A percentile compares a stretch with the other conserved stretches of the same genome.
These are phyloP conservation scores for Themeda triandra DNA, from an alignment of 176 grass and related monocot species.

Conservation along the genomic window DNA sequence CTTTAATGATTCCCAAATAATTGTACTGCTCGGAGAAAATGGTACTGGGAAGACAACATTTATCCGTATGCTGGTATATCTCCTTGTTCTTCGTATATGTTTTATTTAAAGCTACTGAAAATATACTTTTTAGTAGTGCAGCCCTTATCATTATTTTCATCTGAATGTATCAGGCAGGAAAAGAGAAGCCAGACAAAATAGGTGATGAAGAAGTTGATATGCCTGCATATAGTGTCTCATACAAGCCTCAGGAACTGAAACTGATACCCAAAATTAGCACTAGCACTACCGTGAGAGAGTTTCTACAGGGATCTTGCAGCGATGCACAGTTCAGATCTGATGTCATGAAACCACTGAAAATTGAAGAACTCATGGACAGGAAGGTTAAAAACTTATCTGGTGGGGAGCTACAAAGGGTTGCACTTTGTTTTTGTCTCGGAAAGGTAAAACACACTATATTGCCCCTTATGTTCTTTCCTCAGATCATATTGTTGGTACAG, in stretches of 20 bases:
- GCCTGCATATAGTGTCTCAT: slow-evolving; percentile 69
- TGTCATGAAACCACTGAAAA: slow-evolving; percentile 82
- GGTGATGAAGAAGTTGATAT: slow-evolving; percentile 56
- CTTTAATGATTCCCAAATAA: slow-evolving; percentile 71
- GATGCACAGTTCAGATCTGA: slow-evolving; percentile 63
- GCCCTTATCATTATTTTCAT: background rate
- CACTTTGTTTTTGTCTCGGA: slow-evolving; percentile 65
- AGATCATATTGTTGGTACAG: background rate
- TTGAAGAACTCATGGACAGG: slow-evolving; percentile 77
- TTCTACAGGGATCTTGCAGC: slow-evolving; percentile 65
- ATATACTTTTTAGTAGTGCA: background rate
- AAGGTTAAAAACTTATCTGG: slow-evolving; percentile 60
- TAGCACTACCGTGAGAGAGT: slow-evolving; percentile 53
- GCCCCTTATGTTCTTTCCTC: background rate
- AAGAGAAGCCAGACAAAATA: slow-evolving; percentile 57
- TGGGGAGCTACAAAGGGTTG: slow-evolving; percentile 69
- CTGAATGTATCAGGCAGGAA: slow-evolving; percentile 48
- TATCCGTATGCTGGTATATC: slow-evolving; percentile 66
- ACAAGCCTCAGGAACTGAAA: slow-evolving; percentile 72
- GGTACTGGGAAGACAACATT: slow-evolving; percentile 83
- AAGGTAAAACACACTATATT: slow-evolving; percentile 38
- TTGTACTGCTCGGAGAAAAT: slow-evolving; percentile 87
- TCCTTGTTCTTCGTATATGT: slow-evolving; percentile 8
- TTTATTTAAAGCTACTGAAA: background rate
- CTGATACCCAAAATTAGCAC: slow-evolving; percentile 32